Base-by-base conservation (phyloP, 2,329 filamentous ascomycete species). In the Neopestalotiopsis rosae region DNA sequence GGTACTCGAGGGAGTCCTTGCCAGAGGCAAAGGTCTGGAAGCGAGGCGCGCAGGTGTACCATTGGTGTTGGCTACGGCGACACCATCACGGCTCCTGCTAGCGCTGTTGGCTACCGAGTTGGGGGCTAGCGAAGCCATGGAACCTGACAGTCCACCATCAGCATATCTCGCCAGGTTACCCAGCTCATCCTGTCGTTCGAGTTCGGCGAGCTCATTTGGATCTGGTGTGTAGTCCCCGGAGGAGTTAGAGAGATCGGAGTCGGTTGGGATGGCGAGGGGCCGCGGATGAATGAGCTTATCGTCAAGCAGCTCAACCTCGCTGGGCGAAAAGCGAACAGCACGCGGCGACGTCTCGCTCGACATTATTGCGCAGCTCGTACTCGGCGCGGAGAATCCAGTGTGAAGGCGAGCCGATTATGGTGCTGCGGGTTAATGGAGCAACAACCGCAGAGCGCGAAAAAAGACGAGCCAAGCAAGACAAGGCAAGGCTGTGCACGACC, bases 1-100 rank as follows among this genome's bases (percentile, higher is more conserved):
- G 40, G 93, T 94, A 78, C 87, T 93, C 38, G 93, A 95, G 1
- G 92, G 92, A 4, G 92, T 94, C 75, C 93, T 86, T 67, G 88
- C 87, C 20, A 92, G 92, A 30, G 66, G 62, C 24, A 85, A 90
- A 5, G 88, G 86, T 17, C 93, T 92, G 72, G 92, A 88, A 34
- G 57, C 30, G 32, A 87, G 85, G 74, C 91, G 84, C 67, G 78
- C 68, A 24, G 79, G 61, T 62, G 74, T 68, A 59, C 78, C 77
- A 68, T 80, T 81, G 66, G 76, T 34, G 17, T 34, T 49, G 24
- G 32, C n/a, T n/a, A 58, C 17, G 69, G 74, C 76, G 57, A 59
- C 20, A 67, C 72, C 68, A 68, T 73, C 72, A 68, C 87, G 79
- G 74, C 67, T 73, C 62, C 83, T 84, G 70, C 86, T 73, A 68